Base-by-base conservation (phyloP, 2,329 filamentous ascomycete species). In the Mycosphaerella sp. region DNA sequence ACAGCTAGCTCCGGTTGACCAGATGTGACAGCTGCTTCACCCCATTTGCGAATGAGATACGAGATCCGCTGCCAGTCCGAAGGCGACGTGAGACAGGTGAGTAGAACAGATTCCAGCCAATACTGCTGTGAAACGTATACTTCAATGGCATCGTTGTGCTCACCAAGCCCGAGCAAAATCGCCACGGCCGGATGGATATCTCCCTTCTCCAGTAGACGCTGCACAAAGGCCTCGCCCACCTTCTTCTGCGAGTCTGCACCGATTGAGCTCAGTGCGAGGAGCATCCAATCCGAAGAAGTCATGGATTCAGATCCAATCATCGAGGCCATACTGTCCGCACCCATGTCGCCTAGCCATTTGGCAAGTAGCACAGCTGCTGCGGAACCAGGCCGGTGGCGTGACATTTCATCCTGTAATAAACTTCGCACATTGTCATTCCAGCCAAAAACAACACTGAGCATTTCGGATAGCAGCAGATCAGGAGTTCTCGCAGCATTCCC, bases 211-310 rank as follows among this genome's bases (percentile, higher is more conserved):
- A 98, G 78, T 1, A 98, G 76, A 44, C 89, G 84, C 68, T 95
- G 90, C 1, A 95, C 88, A 61, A 95, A 95, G 2, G 89, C 85
- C 52, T 91, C 86, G 1, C 88, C 89, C 13, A 97, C 81, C 67
- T 95, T 94, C 66, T 94, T 90, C 62, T 94, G 87, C 1, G 89
- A 89, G 34, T 73, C 72, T 35, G 70, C 66, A 0, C 87, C 89
- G 70, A 97, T 94, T 36, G 88, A 87, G 64, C 88, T 95, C 45
- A 98, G 72, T 9, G 93, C 91, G 32, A 98, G 74, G 52, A 97
- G 73, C 89, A 98, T 96, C 93, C 93, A 98, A 69, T 97, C 93
- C 0, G 88, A 87, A 2, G 87, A 89, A 8, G 89, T 91, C 79
- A 93, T 90, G n/a, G 87, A 85, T 59, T 91, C 83, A 0, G 89